Evolutionary conservation across 139 green algal species (phyloP).

Genomic region (Zygnema circumcarinatum): DNA sequence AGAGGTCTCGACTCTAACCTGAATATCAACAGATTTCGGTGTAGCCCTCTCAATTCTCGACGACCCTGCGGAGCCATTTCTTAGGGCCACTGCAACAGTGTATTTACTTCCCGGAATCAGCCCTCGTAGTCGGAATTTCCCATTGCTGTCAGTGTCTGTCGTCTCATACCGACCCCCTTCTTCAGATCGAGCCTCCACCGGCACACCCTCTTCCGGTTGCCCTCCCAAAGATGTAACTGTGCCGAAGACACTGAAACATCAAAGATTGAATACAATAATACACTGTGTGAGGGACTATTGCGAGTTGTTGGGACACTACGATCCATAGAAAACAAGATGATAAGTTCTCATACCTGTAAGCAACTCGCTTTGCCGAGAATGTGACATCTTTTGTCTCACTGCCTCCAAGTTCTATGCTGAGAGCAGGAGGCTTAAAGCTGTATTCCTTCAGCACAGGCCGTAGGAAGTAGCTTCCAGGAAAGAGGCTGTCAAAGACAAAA

Average conservation of each 20-base stretch:
- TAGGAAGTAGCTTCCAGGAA: slow-evolving; percentile 50
- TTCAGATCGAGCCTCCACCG: slow-evolving; percentile 29
- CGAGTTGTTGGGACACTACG: no score
- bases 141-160: slow-evolving; percentile 47
- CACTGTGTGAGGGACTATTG: neutral
- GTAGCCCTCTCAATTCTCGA: slow-evolving; percentile 19
- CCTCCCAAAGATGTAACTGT: slow-evolving; percentile 31
- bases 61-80: slow-evolving; percentile 12
- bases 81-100: slow-evolving; percentile 8
- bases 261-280: neutral
- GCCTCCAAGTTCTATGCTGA: slow-evolving; percentile 11
- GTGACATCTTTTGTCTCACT: slow-evolving; percentile 42
- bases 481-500: slow-evolving; percentile 45
- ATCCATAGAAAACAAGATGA: no score
- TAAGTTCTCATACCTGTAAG: slow-evolving; percentile 38
- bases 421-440: slow-evolving; percentile 45
- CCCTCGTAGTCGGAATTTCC: slow-evolving; percentile 34
- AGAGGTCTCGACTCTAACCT: slow-evolving; percentile 10
- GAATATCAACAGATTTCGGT: neutral
- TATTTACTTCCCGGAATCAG: slow-evolving; percentile 40
- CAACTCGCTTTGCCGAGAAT: slow-evolving; percentile 39
- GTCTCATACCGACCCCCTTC: slow-evolving; percentile 46
- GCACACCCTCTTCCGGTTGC: slow-evolving; percentile 34
- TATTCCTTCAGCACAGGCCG: slow-evolving; percentile 59
- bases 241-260: slow-evolving; percentile 42